Percentiles rank a stretch among this genome's conserved stretches.
These are phyloP conservation scores for Malassezia sympodialis DNA, from an alignment of 1,284 basidiomycete genomes.

Conservation along the genomic window DNA sequence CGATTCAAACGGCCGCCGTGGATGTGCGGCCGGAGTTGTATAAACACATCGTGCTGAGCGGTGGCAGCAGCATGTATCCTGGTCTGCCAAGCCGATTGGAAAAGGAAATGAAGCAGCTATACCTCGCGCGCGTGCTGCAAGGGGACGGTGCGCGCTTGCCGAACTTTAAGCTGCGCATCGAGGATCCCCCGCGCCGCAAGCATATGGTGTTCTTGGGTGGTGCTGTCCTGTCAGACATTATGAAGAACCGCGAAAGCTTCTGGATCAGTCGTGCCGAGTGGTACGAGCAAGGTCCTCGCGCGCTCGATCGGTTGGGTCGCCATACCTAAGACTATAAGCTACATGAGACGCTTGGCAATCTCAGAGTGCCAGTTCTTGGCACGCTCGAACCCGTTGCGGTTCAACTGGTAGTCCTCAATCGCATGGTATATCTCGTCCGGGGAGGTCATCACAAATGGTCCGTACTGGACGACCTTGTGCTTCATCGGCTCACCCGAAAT, in stretches of 20 bases:
- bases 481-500: constrained; percentile 79
- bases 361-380: constrained; percentile 76
- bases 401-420: constrained; percentile 68
- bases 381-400: constrained; percentile 78
- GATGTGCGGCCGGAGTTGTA: constrained; percentile 85
- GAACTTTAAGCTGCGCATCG: constrained; percentile 99
- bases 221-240: constrained; percentile 73
- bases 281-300: constrained; percentile 45
- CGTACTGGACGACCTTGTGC: constrained; percentile 76
- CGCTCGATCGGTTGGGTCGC: constrained; percentile 40
- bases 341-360: constrained; percentile 51
- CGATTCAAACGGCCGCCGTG: constrained; percentile 82
- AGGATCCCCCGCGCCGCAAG: constrained; percentile 93
- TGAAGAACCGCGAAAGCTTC: constrained; percentile 88
- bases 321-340: constrained; percentile 24
- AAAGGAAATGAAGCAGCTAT: constrained; percentile 99
- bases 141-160: constrained; percentile 77
- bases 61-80: constrained; percentile 90
- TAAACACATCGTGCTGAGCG: constrained; percentile 95
- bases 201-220: constrained; percentile 99
- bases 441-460: constrained; percentile 66
- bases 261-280: constrained; percentile 53
- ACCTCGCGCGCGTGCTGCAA: constrained; percentile 75
- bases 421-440: constrained; percentile 71
- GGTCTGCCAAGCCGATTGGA: constrained; percentile 90